Percentiles rank a stretch among this genome's conserved stretches.
phyloP scores from a whole-genome alignment of 441 rosid species.

The Rhodomyrtus psidioides region DNA sequence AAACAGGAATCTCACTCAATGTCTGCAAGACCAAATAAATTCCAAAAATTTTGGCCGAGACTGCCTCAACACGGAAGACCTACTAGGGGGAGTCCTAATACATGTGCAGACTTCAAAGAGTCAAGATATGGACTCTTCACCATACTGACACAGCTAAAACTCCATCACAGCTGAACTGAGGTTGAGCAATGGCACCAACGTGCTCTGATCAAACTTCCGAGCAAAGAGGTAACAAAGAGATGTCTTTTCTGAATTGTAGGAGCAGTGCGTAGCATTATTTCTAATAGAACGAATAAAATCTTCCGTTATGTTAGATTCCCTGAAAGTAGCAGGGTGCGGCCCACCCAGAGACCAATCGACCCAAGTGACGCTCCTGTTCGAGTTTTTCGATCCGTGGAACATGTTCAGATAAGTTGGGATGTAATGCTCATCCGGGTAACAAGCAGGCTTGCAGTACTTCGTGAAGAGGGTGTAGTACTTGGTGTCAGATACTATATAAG shows the following conservation, averaged over 20 bases:
- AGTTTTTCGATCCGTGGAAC: conserved; percentile 57
- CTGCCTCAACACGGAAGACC: neutral
- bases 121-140: neutral
- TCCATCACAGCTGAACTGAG: conserved; percentile 56
- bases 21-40: neutral
- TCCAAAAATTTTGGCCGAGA: neutral
- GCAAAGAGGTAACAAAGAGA: conserved; percentile 81
- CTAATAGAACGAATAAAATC: conserved; percentile 56
- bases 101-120: neutral
- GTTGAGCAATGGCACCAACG: conserved; percentile 65
- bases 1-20: neutral
- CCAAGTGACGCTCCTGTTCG: conserved; percentile 80
- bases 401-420: conserved; percentile 78
- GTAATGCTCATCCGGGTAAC: conserved; percentile 95
- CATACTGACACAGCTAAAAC: conserved; percentile 15
- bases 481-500: conserved; percentile 58
- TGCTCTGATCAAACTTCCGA: conserved; percentile 71
- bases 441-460: conserved; percentile 78
- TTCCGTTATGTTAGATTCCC: conserved; percentile 45
- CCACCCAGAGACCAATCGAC: conserved; percentile 85
- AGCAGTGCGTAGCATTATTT: conserved; percentile 50
- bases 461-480: conserved; percentile 62
- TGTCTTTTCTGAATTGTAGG: conserved; percentile 53
- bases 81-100: neutral
- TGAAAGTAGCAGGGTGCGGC: conserved; percentile 70